These are phyloP conservation scores for Ophiostoma quercus DNA, from an alignment of 2,329 filamentous ascomycete genomes.

Conservation along the genomic window DNA sequence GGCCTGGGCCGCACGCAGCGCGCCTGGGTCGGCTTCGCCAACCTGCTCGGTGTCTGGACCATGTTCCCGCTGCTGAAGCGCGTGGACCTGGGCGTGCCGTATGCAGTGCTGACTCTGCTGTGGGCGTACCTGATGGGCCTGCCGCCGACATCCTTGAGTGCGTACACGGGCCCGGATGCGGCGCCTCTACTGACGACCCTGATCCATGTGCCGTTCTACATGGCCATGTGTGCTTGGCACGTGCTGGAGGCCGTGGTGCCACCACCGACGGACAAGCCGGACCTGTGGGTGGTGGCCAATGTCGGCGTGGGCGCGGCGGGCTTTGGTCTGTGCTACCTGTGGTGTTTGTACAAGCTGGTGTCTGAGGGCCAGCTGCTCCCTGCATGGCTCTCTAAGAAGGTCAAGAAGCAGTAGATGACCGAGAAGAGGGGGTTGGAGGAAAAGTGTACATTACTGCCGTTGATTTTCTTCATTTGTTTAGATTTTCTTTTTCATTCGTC, in stretches of 20 bases:
- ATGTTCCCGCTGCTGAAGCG: constrained; percentile 86
- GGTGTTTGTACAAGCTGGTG: constrained; percentile 72
- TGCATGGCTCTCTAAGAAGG: constrained; percentile 30
- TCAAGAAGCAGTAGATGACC: constrained; percentile 38
- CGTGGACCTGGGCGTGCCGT: constrained; percentile 78
- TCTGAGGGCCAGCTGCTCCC: constrained; percentile 53
- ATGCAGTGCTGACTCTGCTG: constrained; percentile 74
- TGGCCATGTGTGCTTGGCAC: constrained; percentile 77
- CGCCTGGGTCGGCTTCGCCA: constrained; percentile 94
- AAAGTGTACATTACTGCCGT: not conserved
- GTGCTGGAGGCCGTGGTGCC: constrained; percentile 61
- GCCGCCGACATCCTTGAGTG: constrained; percentile 67
- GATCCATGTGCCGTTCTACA: constrained; percentile 71
- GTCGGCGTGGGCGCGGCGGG: constrained; percentile 79
- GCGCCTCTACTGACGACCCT: constrained; percentile 54
- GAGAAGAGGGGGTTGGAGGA: not conserved
- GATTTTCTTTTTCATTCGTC: not conserved
- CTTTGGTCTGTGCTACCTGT: constrained; percentile 82
- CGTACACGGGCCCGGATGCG: constrained; percentile 55
- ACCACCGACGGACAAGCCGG: constrained; percentile 73
- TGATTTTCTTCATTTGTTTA: not conserved
- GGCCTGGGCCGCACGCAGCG: constrained; percentile 71
- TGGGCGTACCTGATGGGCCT: constrained; percentile 91
- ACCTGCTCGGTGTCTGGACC: constrained; percentile 83
- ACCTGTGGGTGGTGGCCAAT: constrained; percentile 91